Percentiles rank a stretch among this genome's conserved stretches.
Evolutionary conservation across 2,329 filamentous ascomycete species (phyloP).

Genomic region (Colletotrichum plurivorum): DNA sequence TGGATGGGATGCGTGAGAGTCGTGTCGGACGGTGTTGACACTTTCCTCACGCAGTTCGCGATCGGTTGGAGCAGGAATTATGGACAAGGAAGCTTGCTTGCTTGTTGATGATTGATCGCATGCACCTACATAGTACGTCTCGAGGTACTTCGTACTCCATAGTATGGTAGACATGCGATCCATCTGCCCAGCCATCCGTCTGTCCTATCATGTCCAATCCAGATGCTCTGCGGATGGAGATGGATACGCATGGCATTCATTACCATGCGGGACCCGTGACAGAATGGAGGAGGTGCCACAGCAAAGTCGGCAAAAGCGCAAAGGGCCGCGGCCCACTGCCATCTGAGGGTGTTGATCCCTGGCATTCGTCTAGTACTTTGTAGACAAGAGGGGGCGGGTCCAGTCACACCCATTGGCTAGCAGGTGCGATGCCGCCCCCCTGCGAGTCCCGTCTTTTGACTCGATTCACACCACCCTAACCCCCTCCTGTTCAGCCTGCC

Average conservation of each 20-base stretch:
- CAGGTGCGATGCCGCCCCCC: conserved; percentile 34
- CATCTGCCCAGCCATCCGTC: conserved; percentile 16
- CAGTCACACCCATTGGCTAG: conserved; percentile 28
- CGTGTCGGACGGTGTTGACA: no score
- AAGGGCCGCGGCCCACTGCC: neutral
- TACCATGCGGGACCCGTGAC: neutral
- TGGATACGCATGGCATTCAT: neutral
- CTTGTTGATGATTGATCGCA: conserved; percentile 16
- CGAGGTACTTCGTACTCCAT: no score
- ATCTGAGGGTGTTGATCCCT: conserved; percentile 15
- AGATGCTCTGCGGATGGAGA: neutral
- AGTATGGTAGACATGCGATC: conserved; percentile 7
- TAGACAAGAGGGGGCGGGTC: conserved; percentile 8
- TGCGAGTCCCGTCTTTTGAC: conserved; percentile 30
- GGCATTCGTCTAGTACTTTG: conserved; percentile 1
- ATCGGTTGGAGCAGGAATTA: conserved; percentile 23
- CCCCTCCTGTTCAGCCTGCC: conserved; percentile 27
- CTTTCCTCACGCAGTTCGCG: neutral
- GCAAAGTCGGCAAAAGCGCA: conserved; percentile 22
- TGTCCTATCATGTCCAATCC: conserved; percentile 25
- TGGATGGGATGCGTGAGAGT: no score
- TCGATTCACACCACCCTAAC: conserved; percentile 33
- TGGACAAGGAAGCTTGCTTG: conserved; percentile 11
- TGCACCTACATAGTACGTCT: conserved; percentile 1
- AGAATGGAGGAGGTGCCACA: conserved; percentile 24